These are phyloP conservation scores for Lasiodiplodia theobromae DNA, from an alignment of 2,329 filamentous ascomycete species.

Conservation along the genomic window DNA sequence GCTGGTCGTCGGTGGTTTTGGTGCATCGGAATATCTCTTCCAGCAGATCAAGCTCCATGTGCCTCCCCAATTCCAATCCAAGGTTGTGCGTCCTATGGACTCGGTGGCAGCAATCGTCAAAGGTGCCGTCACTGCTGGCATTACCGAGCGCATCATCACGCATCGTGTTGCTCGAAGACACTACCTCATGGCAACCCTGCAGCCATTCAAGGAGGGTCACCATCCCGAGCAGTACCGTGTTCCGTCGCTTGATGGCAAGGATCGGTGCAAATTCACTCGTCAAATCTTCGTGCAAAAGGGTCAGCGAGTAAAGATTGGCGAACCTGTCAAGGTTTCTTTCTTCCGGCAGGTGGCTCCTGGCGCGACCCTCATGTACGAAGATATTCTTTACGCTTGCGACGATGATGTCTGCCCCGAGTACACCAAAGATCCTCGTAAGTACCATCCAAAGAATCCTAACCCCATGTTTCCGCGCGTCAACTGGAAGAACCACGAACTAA, in stretches of 20 bases:
- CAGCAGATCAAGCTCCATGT: slow-evolving; percentile 99
- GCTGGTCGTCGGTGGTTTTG: slow-evolving; percentile 95
- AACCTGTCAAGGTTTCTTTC: slow-evolving; percentile 98
- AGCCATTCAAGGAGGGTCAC: slow-evolving; percentile 98
- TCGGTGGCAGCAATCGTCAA: slow-evolving; percentile 98
- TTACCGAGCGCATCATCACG: slow-evolving; percentile 95
- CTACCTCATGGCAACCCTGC: slow-evolving; percentile 98
- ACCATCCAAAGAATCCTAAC: background rate
- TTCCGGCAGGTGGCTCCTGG: slow-evolving; percentile 97
- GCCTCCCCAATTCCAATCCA: slow-evolving; percentile 96
- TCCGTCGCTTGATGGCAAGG: slow-evolving; percentile 93
- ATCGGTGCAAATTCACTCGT: slow-evolving; percentile 96
- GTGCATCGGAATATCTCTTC: slow-evolving; percentile 98
- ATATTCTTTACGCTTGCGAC: slow-evolving; percentile 96
- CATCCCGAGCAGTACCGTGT: slow-evolving; percentile 98
- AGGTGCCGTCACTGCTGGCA: slow-evolving; percentile 95
- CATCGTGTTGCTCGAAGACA: slow-evolving; percentile 96
- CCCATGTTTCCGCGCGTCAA: background rate
- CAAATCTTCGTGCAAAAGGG: slow-evolving; percentile 99
- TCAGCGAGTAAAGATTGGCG: slow-evolving; percentile 98
- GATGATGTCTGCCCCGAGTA: slow-evolving; percentile 98
- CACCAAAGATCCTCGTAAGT: slow-evolving; percentile 98
- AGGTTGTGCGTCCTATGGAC: slow-evolving; percentile 98
- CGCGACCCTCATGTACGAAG: slow-evolving; percentile 98
- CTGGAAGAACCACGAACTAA: slow-evolving; percentile 18